A percentile compares a stretch with the other conserved stretches of the same genome.
Evolutionary conservation across 106 monocot genomes (phyloP).

Genomic region (Allium sativum): DNA sequence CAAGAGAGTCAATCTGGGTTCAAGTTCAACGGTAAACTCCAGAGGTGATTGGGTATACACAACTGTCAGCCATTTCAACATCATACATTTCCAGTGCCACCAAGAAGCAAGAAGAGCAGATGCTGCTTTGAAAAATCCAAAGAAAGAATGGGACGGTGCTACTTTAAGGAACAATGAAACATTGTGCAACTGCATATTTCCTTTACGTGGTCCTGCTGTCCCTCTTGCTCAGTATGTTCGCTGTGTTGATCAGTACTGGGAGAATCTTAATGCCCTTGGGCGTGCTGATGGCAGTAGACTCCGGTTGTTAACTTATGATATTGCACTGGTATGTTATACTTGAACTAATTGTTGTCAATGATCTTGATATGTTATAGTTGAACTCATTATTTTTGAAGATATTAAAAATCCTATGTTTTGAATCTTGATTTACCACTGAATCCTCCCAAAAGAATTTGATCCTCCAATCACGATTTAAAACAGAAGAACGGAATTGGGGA

Average conservation of each 20-base stretch:
- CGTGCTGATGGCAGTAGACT: slow-evolving; percentile 84
- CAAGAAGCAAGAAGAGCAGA: slow-evolving; percentile 95
- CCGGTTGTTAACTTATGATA: slow-evolving; percentile 75
- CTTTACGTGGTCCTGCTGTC: slow-evolving; percentile 72
- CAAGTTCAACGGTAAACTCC: slow-evolving; percentile 30
- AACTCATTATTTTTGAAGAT: too few species aligned
- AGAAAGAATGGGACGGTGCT: slow-evolving; percentile 99
- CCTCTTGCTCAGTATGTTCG: slow-evolving; percentile 69
- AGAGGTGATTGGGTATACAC: slow-evolving; percentile 93
- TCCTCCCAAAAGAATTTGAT: too few species aligned
- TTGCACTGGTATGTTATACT: slow-evolving; percentile 60
- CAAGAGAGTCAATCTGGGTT: slow-evolving; percentile 78
- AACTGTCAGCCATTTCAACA: slow-evolving; percentile 93
- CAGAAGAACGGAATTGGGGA: too few species aligned
- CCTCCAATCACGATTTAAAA: too few species aligned
- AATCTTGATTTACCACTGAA: too few species aligned
- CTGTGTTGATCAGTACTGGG: slow-evolving; percentile 91
- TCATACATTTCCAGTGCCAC: slow-evolving; percentile 97
- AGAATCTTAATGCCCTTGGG: slow-evolving; percentile 79
- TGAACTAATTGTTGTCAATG: too few species aligned
- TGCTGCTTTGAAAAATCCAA: slow-evolving; percentile 80
- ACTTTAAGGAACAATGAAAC: slow-evolving; percentile 94
- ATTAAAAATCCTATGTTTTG: too few species aligned
- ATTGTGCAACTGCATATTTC: slow-evolving; percentile 89
- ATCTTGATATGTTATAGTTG: too few species aligned